Evolutionary conservation across 768 basidiomycete genomes (phyloP).

Genomic region (Dioszegia aurantiaca): DNA sequence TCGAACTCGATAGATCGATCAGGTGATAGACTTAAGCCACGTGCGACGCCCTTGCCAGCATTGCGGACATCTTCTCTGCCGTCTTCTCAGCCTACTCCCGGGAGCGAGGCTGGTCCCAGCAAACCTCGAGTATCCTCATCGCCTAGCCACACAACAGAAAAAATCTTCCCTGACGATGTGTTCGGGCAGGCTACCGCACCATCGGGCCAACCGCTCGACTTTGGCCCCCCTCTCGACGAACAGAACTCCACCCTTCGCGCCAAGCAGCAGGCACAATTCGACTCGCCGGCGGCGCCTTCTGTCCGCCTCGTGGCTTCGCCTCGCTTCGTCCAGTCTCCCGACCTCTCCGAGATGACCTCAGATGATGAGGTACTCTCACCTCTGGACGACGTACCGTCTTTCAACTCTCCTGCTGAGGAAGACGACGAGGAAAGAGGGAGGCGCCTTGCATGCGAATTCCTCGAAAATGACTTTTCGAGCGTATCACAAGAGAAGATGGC

Average conservation of each 20-base stretch:
- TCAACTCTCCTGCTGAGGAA: no score
- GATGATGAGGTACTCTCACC: no score
- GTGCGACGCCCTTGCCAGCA: slow-evolving; percentile 16
- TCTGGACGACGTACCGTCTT: no score
- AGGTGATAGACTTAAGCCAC: slow-evolving; percentile 3
- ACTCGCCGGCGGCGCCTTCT: slow-evolving; percentile 1
- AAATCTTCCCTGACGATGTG: not conserved
- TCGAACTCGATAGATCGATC: not conserved
- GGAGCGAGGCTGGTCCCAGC: slow-evolving; percentile 4
- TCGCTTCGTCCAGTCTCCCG: not conserved
- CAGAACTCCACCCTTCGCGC: no score
- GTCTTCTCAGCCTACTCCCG: not conserved
- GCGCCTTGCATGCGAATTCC: slow-evolving; percentile 73
- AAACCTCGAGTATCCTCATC: slow-evolving; percentile 4
- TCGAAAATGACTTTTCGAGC: slow-evolving; percentile 81
- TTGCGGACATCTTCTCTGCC: slow-evolving; percentile 29
- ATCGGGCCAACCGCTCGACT: not conserved
- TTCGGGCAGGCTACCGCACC: not conserved
- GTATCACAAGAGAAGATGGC: slow-evolving; percentile 87
- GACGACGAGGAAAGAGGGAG: slow-evolving; percentile 58
- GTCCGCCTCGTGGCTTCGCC: slow-evolving; percentile 11
- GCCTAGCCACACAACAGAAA: slow-evolving; percentile 1
- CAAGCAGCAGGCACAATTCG: not conserved
- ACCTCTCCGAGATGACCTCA: no score
- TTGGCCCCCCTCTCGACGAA: slow-evolving; percentile 11